Base-by-base conservation (phyloP, 352 stramenopile genomes). In the Paralagenidium karlingii region DNA sequence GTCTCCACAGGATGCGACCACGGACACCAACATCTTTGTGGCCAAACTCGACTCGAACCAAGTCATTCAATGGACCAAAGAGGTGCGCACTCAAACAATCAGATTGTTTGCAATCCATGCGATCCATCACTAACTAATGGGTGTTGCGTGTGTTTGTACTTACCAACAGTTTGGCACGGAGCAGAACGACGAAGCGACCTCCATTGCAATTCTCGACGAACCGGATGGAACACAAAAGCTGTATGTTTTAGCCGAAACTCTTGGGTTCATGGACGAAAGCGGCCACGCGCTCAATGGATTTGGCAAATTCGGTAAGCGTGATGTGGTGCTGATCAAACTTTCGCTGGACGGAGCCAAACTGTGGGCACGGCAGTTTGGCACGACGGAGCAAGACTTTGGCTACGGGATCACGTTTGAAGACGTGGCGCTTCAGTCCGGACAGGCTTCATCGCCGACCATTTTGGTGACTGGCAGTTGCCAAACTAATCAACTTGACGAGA, bases 341-440 rank as follows among this genome's bases (percentile, higher is more conserved):
- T 53, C 55, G 4, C 41, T 69, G 5, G 28, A 47, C 18, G 74
- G 74, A 0, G 45, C 60, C 5, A 85, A 85, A 29, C 26, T 78
- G 3, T 88, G 74, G 74, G 48, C 52, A n/a, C 52, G 75, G 34
- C 74, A 87, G 57, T 85, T 88, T 28, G 75, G 75, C 3, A 74
- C 61, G 9, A 78, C 68, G 0, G 63, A 51, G 3, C 68, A 82
- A 26, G 75, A 85, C 34, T 68, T 74, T 37, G 58, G 47, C 0
- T 77, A 82, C 31, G 74, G 75, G 1, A 61, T 82, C 0, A 56
- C 31, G 3, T 79, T 82, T 26, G 41, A 66, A 16, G n/a, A n/a
- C n/a, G n/a, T n/a, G n/a, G n/a, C n/a, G n/a, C n/a, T n/a, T n/a
- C n/a, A n/a, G n/a, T n/a, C n/a, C n/a, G n/a, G n/a, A n/a, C n/a